phyloP scores from a whole-genome alignment of 805 yeast species.

The Spathaspora sp. region DNA sequence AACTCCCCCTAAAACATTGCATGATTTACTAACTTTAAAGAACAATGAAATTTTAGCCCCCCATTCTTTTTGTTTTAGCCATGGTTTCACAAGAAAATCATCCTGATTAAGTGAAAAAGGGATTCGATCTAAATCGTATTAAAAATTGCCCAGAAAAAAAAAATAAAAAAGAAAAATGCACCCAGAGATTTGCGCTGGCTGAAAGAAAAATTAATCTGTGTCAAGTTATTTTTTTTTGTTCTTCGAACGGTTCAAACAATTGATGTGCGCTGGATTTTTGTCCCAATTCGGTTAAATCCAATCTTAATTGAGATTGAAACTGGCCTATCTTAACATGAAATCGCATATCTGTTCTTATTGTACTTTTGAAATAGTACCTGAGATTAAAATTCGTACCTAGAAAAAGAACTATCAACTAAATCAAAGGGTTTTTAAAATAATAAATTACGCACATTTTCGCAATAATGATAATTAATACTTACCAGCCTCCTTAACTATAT shows the following conservation, averaged over 20 bases:
- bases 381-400: background rate
- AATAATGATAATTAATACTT: background rate
- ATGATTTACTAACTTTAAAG: too few species aligned
- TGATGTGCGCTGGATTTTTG: background rate
- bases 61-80: too few species aligned
- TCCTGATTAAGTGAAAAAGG: too few species aligned
- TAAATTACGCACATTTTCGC: background rate
- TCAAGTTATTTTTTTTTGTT: background rate
- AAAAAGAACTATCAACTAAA: background rate
- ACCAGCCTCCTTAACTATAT: background rate
- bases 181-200: background rate
- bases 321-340: background rate
- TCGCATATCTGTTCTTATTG: background rate
- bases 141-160: background rate
- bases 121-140: background rate
- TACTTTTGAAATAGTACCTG: background rate
- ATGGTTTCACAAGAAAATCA: too few species aligned
- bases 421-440: background rate
- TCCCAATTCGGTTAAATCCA: background rate
- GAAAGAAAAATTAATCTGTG: background rate
- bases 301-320: background rate
- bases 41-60: background rate
- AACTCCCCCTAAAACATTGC: too few species aligned
- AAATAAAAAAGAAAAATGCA: background rate
- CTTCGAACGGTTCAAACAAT: background rate